These are phyloP conservation scores for Condylostoma magnum DNA, from an alignment of 169 alveolate genomes.

Conservation along the genomic window DNA sequence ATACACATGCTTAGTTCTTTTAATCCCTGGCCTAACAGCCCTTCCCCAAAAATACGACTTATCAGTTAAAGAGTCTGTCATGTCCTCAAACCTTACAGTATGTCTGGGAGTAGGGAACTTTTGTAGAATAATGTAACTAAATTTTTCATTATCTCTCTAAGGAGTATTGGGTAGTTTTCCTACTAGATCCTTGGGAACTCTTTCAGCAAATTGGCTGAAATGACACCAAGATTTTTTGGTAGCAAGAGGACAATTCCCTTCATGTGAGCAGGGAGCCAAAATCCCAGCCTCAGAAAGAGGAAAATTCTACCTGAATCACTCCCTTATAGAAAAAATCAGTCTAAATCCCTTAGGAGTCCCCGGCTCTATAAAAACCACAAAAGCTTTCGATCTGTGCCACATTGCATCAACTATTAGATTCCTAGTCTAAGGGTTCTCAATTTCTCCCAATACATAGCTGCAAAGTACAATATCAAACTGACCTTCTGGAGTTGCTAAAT, in stretches of 20 bases:
- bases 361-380: constrained; percentile 47
- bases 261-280: constrained; percentile 72
- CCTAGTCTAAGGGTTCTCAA: constrained; percentile 35
- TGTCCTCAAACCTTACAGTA: background rate
- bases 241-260: constrained; percentile 59
- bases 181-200: constrained; percentile 35
- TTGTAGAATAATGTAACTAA: constrained; percentile 37
- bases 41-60: constrained; percentile 58
- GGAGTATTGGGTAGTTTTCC: constrained; percentile 39
- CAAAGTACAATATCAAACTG: constrained; percentile 48
- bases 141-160: constrained; percentile 49
- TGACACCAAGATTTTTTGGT: constrained; percentile 53
- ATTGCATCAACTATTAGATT: constrained; percentile 49
- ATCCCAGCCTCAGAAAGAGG: constrained; percentile 45
- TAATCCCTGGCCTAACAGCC: constrained; percentile 40
- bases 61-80: constrained; percentile 30
- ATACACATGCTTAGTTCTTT: constrained; percentile 36
- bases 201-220: constrained; percentile 39
- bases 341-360: constrained; percentile 67
- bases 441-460: constrained; percentile 51
- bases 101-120: constrained; percentile 44
- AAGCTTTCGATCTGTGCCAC: constrained; percentile 46
- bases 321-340: constrained; percentile 33
- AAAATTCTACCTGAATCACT: constrained; percentile 12
- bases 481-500: constrained; percentile 48